These are phyloP conservation scores for Dispira simplex DNA, from an alignment of 192 early-diverging fungal species.

Conservation along the genomic window DNA sequence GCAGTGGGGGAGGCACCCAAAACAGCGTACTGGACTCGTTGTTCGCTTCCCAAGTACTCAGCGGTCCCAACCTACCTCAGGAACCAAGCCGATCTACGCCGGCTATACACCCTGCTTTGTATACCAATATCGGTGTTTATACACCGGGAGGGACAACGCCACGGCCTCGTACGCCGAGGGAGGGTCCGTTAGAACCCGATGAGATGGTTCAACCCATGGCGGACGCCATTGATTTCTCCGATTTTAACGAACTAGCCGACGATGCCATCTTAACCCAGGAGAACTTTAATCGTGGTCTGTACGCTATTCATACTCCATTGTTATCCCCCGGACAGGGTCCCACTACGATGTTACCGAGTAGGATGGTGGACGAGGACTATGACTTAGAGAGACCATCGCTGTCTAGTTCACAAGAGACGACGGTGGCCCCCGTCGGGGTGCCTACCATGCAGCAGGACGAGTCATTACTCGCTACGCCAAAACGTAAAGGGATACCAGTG, in stretches of 20 bases:
- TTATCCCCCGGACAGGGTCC: constrained; percentile 13
- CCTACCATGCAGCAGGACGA: constrained; percentile 36
- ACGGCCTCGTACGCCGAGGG: not conserved
- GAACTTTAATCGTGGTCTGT: constrained; percentile 27
- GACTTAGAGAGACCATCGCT: too few relatives aligned
- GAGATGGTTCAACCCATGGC: constrained; percentile 33
- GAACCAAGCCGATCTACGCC: not conserved
- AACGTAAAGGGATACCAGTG: constrained; percentile 9
- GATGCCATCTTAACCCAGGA: constrained; percentile 35
- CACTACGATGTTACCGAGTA: constrained; percentile 5
- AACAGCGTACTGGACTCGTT: constrained; percentile 17
- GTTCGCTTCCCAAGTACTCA: constrained; percentile 20
- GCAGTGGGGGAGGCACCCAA: not conserved
- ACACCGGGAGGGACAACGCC: not conserved
- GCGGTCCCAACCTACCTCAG: constrained; percentile 11
- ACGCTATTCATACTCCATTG: constrained; percentile 19
- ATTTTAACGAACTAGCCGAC: constrained; percentile 64
- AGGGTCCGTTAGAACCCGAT: constrained; percentile 19
- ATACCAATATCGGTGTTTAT: not conserved
- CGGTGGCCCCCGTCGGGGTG: not conserved
- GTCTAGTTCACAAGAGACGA: too few relatives aligned
- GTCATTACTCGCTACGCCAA: constrained; percentile 29
- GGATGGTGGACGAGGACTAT: constrained; percentile 1
- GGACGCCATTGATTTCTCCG: constrained; percentile 73
- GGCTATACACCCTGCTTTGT: too few relatives aligned